Evolutionary conservation across 352 stramenopile species (phyloP), one percentile per base, ranked within the genome.

Genomic region (Halophytophthora batemanensis): DNA sequence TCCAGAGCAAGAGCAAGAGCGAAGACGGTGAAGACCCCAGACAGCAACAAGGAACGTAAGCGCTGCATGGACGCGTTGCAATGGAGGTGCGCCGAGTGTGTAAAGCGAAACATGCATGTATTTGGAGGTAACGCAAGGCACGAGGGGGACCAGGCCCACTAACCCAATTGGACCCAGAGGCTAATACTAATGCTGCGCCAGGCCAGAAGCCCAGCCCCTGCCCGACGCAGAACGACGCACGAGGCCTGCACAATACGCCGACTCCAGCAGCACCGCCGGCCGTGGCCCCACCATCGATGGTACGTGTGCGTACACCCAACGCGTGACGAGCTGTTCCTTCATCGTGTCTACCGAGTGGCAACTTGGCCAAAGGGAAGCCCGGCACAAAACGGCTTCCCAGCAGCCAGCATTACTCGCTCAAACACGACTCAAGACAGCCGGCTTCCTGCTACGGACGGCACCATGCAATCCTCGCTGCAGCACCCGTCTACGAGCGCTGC

Each of bases 401-500:
- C 33, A 6, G 31, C n/a, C 23, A 51, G 31, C 18, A 23, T 21
- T 25, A 14, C 28, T 29, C 29, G 17, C 17, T 50, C 37, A 6
- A 42, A 3, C 42, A 35, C 39, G 19, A 15, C 10, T 45, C 39
- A 12, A 45, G 21, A 45, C n/a, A 45, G n/a, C 21, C 6, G 31
- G 45, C 28, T 38, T 21, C 49, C 51, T 25, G 47, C 54, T 48
- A 29, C 33, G 11, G 35, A 37, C 53, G 50, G 48, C 55, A 21
- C 56, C 59, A 40, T 53, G 39, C 38, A 63, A 37, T 45, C n/a
- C 48, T 60, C 57, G 63, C 34, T 46, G 48, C 41, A 22, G 45
- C 54, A 53, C 17, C 42, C 21, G 50, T 73, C 60, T 80, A 74
- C 56, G 66, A 59, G 40, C 62, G 72, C 48, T 77, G 66, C 45